Evolutionary conservation across 2,329 filamentous ascomycete species (phyloP), one percentile per base, ranked within the genome.

Genomic region (Aureobasidium sp.): DNA sequence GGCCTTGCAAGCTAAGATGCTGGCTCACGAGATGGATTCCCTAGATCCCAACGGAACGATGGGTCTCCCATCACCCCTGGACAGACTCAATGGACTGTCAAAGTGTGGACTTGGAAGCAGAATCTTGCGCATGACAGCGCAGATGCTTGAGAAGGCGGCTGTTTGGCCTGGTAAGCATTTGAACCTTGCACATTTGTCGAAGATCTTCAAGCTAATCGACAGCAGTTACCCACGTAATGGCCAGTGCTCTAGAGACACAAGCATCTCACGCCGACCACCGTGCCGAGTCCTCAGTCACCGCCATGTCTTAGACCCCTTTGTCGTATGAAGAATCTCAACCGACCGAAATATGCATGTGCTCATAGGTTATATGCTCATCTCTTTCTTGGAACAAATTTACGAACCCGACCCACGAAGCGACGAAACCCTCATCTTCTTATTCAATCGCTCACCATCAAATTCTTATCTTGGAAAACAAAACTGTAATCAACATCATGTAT

Each of bases 111-210:
- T 90, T 72, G 91, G 90, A 29, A 87, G 88, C 64, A 94, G 92
- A 77, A 85, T 97, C 52, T 77, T 97, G 68, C 84, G 89, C 69
- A 83, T 94, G 60, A 94, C 90, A 65, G 90, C 91, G 52, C 88
- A 90, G 75, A 89, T 95, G 82, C 81, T 97, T 65, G 89, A 92
- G 67, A 91, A 91, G 75, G 89, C 90, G 65, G 88, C 90, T 66
- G 90, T 96, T 31, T 99, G 94, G 93, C 92, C 92, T 73, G 87
- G 89, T 92, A 78, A 80, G 85, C 15, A 15, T 24, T 78, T 42
- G 39, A 53, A 50, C 14, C n/a, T 22, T 33, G 9, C 11, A 27
- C 14, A 9, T 22, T 45, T 17, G 14, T n/a, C 17, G 2, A 11
- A 40, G n/a, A 12, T 31, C 11, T n/a, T 39, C 33, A 49, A 37